Percentiles rank a stretch among this genome's conserved stretches.
phyloP scores from a whole-genome alignment of 768 basidiomycete species.

The Cystofilobasidium bisporidii region DNA sequence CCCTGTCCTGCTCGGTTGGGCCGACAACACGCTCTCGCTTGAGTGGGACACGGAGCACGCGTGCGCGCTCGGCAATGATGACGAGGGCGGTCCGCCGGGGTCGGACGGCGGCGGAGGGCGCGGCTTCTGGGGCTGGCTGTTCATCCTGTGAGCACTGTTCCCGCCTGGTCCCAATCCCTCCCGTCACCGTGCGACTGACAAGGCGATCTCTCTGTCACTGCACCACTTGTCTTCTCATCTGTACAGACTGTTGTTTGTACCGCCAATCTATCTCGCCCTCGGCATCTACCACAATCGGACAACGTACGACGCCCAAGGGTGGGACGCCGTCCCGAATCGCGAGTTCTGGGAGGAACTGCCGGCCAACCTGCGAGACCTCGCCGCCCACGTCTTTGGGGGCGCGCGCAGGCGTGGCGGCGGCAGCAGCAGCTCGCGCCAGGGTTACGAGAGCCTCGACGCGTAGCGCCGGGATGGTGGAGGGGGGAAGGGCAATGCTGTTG shows the following conservation, averaged over 20 bases:
- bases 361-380: constrained; percentile 10
- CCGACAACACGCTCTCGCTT: constrained; percentile 33
- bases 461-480: too few relatives aligned
- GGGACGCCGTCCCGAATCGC: constrained; percentile 39
- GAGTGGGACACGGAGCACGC: constrained; percentile 38
- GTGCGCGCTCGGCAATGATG: constrained; percentile 31
- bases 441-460: constrained; percentile 16
- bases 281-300: constrained; percentile 42
- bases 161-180: too few relatives aligned
- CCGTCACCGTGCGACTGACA: too few relatives aligned
- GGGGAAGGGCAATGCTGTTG: too few relatives aligned
- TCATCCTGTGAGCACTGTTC: constrained; percentile 27
- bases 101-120: constrained; percentile 18
- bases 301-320: constrained; percentile 40
- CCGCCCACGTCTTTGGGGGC: constrained; percentile 8
- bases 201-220: too few relatives aligned
- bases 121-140: constrained; percentile 38
- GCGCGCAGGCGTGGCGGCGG: not conserved
- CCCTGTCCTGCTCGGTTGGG: constrained; percentile 35
- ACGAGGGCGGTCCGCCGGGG: constrained; percentile 3
- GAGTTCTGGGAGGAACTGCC: constrained; percentile 24
- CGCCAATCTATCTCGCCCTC: constrained; percentile 28
- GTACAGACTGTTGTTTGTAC: constrained; percentile 17
- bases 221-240: too few relatives aligned
- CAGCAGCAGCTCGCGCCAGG: not conserved